These are phyloP conservation scores for Kondoa subrosea DNA, from an alignment of 768 basidiomycete genomes.

Conservation along the genomic window DNA sequence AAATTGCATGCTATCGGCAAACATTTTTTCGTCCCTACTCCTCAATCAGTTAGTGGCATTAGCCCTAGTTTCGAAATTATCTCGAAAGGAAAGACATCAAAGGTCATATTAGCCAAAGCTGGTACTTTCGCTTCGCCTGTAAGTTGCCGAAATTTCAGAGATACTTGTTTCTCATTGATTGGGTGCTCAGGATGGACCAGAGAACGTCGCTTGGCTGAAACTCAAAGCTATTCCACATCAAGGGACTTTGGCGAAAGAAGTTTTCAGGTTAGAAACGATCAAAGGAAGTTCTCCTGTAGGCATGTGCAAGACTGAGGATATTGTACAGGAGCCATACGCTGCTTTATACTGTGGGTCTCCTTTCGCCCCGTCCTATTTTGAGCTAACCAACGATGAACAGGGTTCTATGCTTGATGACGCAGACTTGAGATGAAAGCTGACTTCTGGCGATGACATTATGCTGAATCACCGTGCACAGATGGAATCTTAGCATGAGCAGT, in stretches of 20 bases:
- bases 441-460: too few relatives aligned
- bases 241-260: neutral
- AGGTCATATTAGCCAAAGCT: neutral
- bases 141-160: neutral
- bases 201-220: neutral
- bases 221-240: neutral
- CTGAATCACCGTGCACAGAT: too few relatives aligned
- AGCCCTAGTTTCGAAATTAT: neutral
- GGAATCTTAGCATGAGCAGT: too few relatives aligned
- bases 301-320: neutral
- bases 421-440: too few relatives aligned
- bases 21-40: neutral
- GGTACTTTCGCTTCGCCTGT: neutral
- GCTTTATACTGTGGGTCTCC: neutral
- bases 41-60: neutral
- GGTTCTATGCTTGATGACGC: too few relatives aligned
- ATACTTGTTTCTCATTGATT: neutral
- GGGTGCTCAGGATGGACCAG: neutral
- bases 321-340: neutral
- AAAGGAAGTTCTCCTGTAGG: neutral
- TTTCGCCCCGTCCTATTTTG: too few relatives aligned
- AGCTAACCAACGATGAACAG: too few relatives aligned
- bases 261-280: neutral
- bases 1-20: neutral
- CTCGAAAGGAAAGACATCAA: neutral